Base-by-base conservation (phyloP, 192 early-diverging fungal genomes). In the Backusella psychrophila region DNA sequence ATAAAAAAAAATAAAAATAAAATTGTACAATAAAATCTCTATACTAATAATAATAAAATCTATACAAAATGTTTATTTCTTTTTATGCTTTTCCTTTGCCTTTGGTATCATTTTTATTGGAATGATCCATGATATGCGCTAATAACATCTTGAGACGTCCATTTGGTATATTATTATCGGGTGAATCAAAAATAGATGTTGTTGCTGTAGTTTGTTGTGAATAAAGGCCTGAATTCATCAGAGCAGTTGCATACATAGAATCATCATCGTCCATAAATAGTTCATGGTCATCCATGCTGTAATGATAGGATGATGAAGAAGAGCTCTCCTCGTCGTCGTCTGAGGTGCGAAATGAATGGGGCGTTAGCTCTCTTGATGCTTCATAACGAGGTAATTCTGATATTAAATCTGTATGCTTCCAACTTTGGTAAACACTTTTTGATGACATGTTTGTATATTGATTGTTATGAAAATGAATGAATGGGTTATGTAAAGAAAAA, bases 331-430 rank as follows among this genome's bases (percentile, higher is more conserved):
- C 46, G 6, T 49, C 46, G 46, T 49, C 46, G 19, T 23, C 21
- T 14, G 26, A 63, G 21, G 56, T 63, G 23, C 56, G 56, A 29
- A 63, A 63, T 63, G 56, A 63, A 63, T 63, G 56, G 23, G 56
- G 56, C 1, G 56, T 26, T 26, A 23, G 7, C 12, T 26, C 23
- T 63, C 56, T 63, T 12, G 56, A 63, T 63, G 12, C 12, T 63
- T 63, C 56, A 31, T 63, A 63, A n/a, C 56, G 56, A 63, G 56
- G 56, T 63, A 63, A 29, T 63, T 63, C 56, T 63, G 56, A 63
- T 63, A 63, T 26, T 29, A 63, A 63, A 63, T 63, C 56, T 63
- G 56, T 63, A 21, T 63, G 56, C 9, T 63, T 63, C 56, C 56
- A 63, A 11, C 26, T 63, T 63, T 63, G 56, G 12, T 63, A 63